Evolutionary conservation across 192 early-diverging fungal genomes (phyloP), one percentile per base, ranked within the genome.

Genomic region (Backusella mclennaniae): DNA sequence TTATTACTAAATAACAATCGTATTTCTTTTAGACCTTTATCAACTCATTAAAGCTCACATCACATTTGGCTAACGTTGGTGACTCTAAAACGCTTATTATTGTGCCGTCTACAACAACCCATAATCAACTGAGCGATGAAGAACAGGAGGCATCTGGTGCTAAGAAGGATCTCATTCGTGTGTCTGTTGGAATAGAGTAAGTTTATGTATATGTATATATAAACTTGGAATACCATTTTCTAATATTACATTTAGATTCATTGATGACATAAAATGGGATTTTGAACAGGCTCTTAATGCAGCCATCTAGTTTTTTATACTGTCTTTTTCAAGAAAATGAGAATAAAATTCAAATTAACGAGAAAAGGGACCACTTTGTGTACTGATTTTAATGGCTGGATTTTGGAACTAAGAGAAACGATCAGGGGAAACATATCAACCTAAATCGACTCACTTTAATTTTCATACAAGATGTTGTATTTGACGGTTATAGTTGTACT

Each of bases 41-140:
- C 67, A 86, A 95, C 69, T 79, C 72, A 11, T 87, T 97, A 35
- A 87, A 96, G 78, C 88, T 98, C 26, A 88, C 92, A 1, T 94
- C 93, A 19, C 94, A 97, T 81, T 82, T 98, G 23, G 96, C 96
- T 63, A 98, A 98, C 73, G 94, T 98, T 23, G 96, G 96, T 63
- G 96, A 98, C 82, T 88, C 93, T 6, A 90, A 94, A 77, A 97
- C 95, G 6, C 86, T 98, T 38, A 93, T 93, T 36, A 95, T 96
- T 73, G 92, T 95, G 69, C 94, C 96, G 6, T 85, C 93, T 14
- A 76, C 86, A 29, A 97, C 95, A 4, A 98, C 95, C 7, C 95
- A 98, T 81, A 92, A 93, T 79, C 96, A 96, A 83, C 82, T 98
- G 46, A 87, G 86, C 4, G 90, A 93, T 72, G 89, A 90, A 39